phyloP scores from a whole-genome alignment of 139 green algal species.

The Chlorella sp. region DNA sequence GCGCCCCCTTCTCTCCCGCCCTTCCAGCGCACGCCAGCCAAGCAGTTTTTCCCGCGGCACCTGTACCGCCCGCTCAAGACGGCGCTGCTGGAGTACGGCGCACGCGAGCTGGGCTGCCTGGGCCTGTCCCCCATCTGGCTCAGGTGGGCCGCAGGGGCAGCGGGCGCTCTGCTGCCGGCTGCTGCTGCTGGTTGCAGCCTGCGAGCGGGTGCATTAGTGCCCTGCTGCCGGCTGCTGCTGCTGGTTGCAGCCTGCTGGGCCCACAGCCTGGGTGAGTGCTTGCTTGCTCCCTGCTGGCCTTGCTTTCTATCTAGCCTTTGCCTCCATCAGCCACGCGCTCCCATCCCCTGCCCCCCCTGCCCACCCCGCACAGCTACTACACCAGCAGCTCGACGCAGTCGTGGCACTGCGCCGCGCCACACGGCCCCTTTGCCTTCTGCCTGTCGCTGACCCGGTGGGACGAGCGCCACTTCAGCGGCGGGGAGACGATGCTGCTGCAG shows the following conservation, averaged over 20 bases:
- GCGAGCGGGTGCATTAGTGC: no score
- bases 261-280: no score
- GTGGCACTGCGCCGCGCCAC: slow-evolving; percentile 14
- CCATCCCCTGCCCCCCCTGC: neutral
- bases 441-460: slow-evolving; percentile 78
- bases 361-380: slow-evolving; percentile 60
- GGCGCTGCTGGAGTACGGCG: slow-evolving; percentile 70
- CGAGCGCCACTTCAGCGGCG: slow-evolving; percentile 62
- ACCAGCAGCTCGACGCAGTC: slow-evolving; percentile 53
- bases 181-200: no score
- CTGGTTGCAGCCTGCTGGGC: no score
- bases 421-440: slow-evolving; percentile 79
- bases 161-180: no score
- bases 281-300: no score
- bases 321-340: no score
- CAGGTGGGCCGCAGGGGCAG: no score
- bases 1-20: no score
- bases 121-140: slow-evolving; percentile 84
- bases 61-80: slow-evolving; percentile 68
- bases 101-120: slow-evolving; percentile 72
- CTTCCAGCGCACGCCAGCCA: slow-evolving; percentile 68
- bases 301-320: no score
- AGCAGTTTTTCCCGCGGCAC: slow-evolving; percentile 63
- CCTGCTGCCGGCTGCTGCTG: no score
- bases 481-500: slow-evolving; percentile 67